Evolutionary conservation across 2,329 filamentous ascomycete species (phyloP), one percentile per base, ranked within the genome.

Genomic region (Volutella citrinella): DNA sequence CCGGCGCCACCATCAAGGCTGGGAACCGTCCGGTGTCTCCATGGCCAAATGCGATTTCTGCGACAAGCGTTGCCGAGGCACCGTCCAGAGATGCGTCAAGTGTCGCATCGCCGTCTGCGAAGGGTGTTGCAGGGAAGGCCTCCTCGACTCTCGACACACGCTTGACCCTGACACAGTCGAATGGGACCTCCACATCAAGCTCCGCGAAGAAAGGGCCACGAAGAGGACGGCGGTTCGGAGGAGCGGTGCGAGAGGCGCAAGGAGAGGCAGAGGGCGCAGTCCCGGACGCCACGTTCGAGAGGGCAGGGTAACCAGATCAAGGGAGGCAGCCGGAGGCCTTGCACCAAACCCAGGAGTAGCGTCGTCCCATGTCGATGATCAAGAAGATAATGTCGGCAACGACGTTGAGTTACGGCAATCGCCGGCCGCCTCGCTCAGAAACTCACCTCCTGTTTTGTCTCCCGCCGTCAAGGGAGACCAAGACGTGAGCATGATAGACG

Each of bases 1-100:
- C 12, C 36, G 36, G 13, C 30, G 26, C 22, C 33, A 21, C 3
- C 41, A 44, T 22, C 16, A 13, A 4, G 38, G 38, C 14, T 44
- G 41, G 41, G 31, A 38, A 24, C 21, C 29, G 5, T 33, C 32
- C n/a, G 25, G 27, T n/a, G 34, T 38, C 19, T 22, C 33, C 26
- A 44, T 41, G 41, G 38, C 38, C 17, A 41, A 38, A 12, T 44
- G 41, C 20, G 41, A 44, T 30, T 35, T 32, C 23, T 44, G 41
- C 14, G 30, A 44, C 13, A 20, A 26, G 14, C 22, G 38, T 2
- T 15, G 32, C 19, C 26, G 34, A 5, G 34, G 32, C 4, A 44
- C 32, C 14, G 16, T 44, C 5, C 15, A 44, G 10, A 27, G 30
- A 10, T 44, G 41, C 15, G 10, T 4, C 5, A 26, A 36, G 17